Conservation (phyloP, 73 alveolate species). For the Tetrahymena elliotti region DNA sequence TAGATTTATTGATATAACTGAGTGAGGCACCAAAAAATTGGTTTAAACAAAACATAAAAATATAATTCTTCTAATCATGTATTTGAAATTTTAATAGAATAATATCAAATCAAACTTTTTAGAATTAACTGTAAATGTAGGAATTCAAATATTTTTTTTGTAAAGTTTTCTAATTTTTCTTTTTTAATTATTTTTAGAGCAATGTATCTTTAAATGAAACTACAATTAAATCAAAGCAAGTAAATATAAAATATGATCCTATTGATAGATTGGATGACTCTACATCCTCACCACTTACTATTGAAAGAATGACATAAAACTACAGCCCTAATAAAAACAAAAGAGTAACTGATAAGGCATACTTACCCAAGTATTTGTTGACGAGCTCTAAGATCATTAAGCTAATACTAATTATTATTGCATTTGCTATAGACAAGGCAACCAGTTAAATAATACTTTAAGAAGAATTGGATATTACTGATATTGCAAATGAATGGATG, state of each 20-base stretch:
- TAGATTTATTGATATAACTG: too few species aligned
- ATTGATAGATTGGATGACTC: neutral
- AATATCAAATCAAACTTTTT: neutral
- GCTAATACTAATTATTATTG: neutral
- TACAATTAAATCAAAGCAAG: neutral
- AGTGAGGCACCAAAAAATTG: too few species aligned
- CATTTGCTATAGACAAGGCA: neutral
- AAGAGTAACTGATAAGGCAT: neutral
- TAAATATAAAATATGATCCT: neutral
- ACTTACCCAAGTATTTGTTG: neutral
- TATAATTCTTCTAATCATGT: too few species aligned
- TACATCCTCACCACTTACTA: neutral
- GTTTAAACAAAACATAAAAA: too few species aligned
- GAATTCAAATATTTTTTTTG: neutral
- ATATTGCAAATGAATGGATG: neutral
- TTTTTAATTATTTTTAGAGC: neutral
- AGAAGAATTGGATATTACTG: neutral
- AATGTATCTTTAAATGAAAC: neutral
- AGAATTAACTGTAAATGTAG: neutral
- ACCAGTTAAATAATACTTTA: neutral
- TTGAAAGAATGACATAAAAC: neutral
- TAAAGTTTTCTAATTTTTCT: neutral
- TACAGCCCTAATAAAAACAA: neutral
- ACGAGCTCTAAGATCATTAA: neutral
- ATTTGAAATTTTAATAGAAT: too few species aligned